These are phyloP conservation scores for Starmerella scarabaei DNA, from an alignment of 805 yeast genomes.

Conservation along the genomic window DNA sequence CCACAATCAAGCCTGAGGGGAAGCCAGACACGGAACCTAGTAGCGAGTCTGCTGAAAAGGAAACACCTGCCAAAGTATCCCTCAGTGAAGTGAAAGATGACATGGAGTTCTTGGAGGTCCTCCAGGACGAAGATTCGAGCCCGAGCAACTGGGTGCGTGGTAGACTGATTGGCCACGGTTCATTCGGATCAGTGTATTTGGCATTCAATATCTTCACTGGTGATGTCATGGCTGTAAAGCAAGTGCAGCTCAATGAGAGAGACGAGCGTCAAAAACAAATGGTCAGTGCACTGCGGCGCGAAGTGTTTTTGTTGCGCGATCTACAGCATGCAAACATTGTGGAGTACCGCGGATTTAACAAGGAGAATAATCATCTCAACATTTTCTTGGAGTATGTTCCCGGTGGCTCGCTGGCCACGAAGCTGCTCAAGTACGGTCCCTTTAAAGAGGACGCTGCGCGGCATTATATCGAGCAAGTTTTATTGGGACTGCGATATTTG, in stretches of 20 bases:
- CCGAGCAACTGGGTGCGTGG: slow-evolving; percentile 88
- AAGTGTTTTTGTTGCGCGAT: slow-evolving; percentile 52
- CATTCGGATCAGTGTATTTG: slow-evolving; percentile 84
- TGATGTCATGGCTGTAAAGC: slow-evolving; percentile 94
- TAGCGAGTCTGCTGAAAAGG: neutral
- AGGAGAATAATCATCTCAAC: slow-evolving; percentile 56
- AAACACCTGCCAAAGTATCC: too few species aligned
- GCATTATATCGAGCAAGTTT: slow-evolving; percentile 61
- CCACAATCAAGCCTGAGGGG: neutral
- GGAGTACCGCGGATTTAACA: slow-evolving; percentile 76
- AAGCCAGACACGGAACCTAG: neutral
- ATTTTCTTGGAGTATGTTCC: slow-evolving; percentile 71
- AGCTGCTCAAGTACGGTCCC: slow-evolving; percentile 54
- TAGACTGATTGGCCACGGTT: slow-evolving; percentile 84
- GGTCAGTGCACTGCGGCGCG: slow-evolving; percentile 21
- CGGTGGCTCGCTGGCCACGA: slow-evolving; percentile 55
- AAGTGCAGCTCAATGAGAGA: slow-evolving; percentile 52
- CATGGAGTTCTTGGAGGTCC: slow-evolving; percentile 28
- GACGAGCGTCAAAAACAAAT: slow-evolving; percentile 22
- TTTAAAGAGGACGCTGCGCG: slow-evolving; percentile 65
- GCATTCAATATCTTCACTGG: slow-evolving; percentile 91
- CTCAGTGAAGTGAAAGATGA: neutral
- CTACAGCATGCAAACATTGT: slow-evolving; percentile 87
- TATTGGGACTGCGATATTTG: slow-evolving; percentile 59
- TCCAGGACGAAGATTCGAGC: slow-evolving; percentile 34